phyloP scores from a whole-genome alignment of 441 rosid genomes.

The Hypseocharis bilobata region DNA sequence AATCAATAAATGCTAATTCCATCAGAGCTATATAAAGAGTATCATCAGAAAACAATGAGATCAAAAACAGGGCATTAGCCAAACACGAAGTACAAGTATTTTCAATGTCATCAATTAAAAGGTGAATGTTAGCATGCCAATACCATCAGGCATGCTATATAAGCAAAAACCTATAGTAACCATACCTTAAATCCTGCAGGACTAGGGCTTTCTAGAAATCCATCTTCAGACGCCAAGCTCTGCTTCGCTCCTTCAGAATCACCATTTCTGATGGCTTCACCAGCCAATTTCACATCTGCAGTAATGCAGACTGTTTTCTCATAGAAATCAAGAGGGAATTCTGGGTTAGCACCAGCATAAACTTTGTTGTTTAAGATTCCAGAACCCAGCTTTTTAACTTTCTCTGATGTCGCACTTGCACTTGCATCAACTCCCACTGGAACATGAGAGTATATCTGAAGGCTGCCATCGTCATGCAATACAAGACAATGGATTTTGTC shows the following conservation, averaged over 20 bases:
- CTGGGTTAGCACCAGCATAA: slow-evolving; percentile 77
- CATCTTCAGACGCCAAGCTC: slow-evolving; percentile 89
- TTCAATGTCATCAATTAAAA: neutral
- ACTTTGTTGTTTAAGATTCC: slow-evolving; percentile 81
- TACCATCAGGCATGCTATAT: neutral
- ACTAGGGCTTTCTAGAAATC: slow-evolving; percentile 86
- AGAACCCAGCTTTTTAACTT: slow-evolving; percentile 80
- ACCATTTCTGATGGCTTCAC: slow-evolving; percentile 90
- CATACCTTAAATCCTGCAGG: slow-evolving; percentile 91
- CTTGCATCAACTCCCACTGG: slow-evolving; percentile 59
- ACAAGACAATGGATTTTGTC: slow-evolving; percentile 91
- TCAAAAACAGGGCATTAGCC: neutral
- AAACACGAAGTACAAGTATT: neutral
- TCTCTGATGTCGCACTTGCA: slow-evolving; percentile 68
- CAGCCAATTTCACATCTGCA: slow-evolving; percentile 84
- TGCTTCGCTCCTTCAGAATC: slow-evolving; percentile 95
- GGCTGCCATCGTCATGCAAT: slow-evolving; percentile 99
- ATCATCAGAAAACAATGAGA: neutral
- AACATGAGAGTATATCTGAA: slow-evolving; percentile 84
- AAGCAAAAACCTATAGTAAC: slow-evolving; percentile 7
- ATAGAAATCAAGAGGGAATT: slow-evolving; percentile 96
- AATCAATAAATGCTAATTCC: neutral
- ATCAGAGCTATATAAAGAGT: neutral
- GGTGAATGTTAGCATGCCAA: neutral
- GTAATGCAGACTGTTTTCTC: slow-evolving; percentile 95